Evolutionary conservation across 2,329 filamentous ascomycete species (phyloP).

Genomic region (Alternaria arbusti): DNA sequence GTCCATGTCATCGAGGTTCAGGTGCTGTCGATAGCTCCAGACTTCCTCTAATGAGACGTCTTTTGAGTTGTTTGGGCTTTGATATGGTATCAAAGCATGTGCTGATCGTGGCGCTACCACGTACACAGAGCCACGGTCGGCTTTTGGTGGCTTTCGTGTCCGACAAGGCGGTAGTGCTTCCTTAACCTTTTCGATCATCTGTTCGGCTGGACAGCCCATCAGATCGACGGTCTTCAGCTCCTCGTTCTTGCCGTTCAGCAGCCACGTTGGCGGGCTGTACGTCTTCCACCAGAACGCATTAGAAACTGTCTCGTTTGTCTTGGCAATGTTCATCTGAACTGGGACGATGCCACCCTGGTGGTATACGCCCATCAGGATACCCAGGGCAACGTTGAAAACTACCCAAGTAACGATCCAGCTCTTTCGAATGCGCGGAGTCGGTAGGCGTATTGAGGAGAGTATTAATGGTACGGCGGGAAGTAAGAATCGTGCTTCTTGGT

Average conservation of each 20-base stretch:
- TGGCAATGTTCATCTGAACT: slow-evolving; percentile 75
- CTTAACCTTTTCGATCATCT: slow-evolving; percentile 65
- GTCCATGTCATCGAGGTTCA: slow-evolving; percentile 82
- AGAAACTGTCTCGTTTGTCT: slow-evolving; percentile 68
- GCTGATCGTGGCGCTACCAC: slow-evolving; percentile 77
- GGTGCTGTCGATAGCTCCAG: slow-evolving; percentile 70
- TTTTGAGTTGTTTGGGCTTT: slow-evolving; percentile 15
- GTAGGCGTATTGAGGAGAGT: slow-evolving; percentile 73
- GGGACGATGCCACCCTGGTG: slow-evolving; percentile 82
- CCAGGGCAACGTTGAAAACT: slow-evolving; percentile 71
- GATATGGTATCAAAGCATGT: slow-evolving; percentile 68
- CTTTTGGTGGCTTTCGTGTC: slow-evolving; percentile 31
- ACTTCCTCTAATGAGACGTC: slow-evolving; percentile 71
- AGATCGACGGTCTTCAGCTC: slow-evolving; percentile 74
- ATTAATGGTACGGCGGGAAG: slow-evolving; percentile 78
- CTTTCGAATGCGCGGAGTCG: slow-evolving; percentile 59
- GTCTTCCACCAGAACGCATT: slow-evolving; percentile 86
- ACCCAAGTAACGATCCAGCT: slow-evolving; percentile 68
- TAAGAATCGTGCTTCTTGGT: slow-evolving; percentile 81
- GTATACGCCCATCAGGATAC: slow-evolving; percentile 78
- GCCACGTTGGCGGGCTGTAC: slow-evolving; percentile 81
- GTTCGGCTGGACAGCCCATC: slow-evolving; percentile 71
- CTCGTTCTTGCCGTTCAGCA: slow-evolving; percentile 77
- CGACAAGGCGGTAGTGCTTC: slow-evolving; percentile 60
- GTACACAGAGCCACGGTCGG: slow-evolving; percentile 61